Percentiles rank a stretch among this genome's conserved stretches.
phyloP scores from a whole-genome alignment of 306 rosid species.

The Casuarina cunninghamiana region DNA sequence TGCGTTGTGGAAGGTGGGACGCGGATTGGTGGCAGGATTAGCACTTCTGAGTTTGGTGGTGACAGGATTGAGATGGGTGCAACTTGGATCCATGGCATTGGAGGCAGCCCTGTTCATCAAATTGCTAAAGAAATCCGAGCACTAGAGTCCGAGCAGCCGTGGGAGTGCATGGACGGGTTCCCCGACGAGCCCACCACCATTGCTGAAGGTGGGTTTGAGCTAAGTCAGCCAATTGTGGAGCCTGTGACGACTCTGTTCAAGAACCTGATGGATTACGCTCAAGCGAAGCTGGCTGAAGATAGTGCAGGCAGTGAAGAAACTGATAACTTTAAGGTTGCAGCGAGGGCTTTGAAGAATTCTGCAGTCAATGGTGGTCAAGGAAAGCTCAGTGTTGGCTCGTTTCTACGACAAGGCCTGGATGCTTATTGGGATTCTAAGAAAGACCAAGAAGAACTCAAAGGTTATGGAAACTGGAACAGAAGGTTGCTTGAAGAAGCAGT shows the following conservation, averaged over 20 bases:
- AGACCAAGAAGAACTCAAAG: slow-evolving; percentile 44
- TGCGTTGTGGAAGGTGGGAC: slow-evolving; percentile 82
- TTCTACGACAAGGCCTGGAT: slow-evolving; percentile 63
- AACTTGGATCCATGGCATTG: slow-evolving; percentile 99
- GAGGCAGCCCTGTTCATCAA: slow-evolving; percentile 77
- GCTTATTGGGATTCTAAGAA: slow-evolving; percentile 49
- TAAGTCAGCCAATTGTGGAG: slow-evolving; percentile 50
- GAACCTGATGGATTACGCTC: slow-evolving; percentile 68
- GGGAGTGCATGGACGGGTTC: slow-evolving; percentile 94
- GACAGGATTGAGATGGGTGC: slow-evolving; percentile 96
- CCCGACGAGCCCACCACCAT: slow-evolving; percentile 55
- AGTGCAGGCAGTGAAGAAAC: slow-evolving; percentile 16
- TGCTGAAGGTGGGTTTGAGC: slow-evolving; percentile 77
- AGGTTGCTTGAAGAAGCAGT: slow-evolving; percentile 63
- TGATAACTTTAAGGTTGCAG: slow-evolving; percentile 33
- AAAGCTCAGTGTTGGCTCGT: slow-evolving; percentile 64
- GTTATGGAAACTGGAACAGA: slow-evolving; percentile 60
- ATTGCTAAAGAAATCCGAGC: slow-evolving; percentile 72
- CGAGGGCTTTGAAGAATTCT: slow-evolving; percentile 35
- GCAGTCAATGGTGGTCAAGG: slow-evolving; percentile 25
- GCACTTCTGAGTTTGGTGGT: slow-evolving; percentile 87
- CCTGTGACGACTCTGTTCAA: slow-evolving; percentile 69
- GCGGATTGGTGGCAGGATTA: slow-evolving; percentile 91
- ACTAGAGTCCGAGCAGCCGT: slow-evolving; percentile 73
- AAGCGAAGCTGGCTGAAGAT: slow-evolving; percentile 41